Evolutionary conservation across 2,329 filamentous ascomycete species (phyloP).

Genomic region (Dothistroma septosporum): DNA sequence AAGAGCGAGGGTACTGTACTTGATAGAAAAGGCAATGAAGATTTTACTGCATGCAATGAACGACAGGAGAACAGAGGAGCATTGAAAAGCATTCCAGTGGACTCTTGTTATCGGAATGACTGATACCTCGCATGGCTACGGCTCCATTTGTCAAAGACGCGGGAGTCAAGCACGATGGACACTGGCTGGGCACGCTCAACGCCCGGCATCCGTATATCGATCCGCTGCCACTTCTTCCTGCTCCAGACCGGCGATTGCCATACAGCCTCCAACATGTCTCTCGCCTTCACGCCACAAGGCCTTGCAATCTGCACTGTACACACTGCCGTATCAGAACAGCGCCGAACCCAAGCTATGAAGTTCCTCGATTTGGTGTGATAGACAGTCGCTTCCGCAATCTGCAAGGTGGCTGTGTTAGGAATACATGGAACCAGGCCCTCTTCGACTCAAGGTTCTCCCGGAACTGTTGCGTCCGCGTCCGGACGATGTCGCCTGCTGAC

Average conservation of each 20-base stretch:
- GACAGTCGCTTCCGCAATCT: slow-evolving; percentile 8
- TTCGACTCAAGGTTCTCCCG: neutral
- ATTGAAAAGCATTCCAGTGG: neutral
- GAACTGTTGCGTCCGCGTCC: slow-evolving; percentile 13
- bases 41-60: neutral
- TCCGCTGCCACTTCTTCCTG: slow-evolving; percentile 13
- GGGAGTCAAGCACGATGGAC: neutral
- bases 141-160: neutral
- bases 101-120: neutral
- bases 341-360: neutral
- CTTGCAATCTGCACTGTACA: slow-evolving; percentile 2
- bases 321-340: slow-evolving; percentile 4
- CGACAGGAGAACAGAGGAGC: neutral
- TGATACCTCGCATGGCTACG: neutral
- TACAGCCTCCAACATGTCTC: slow-evolving; percentile 11
- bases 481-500: slow-evolving; percentile 9
- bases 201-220: slow-evolving; percentile 12
- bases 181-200: neutral
- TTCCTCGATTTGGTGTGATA: slow-evolving; percentile 7
- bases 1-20: slow-evolving; percentile 21
- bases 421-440: slow-evolving; percentile 20
- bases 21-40: slow-evolving; percentile 13
- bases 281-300: slow-evolving; percentile 8
- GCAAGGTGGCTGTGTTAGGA: slow-evolving; percentile 15
- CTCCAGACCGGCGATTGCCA: slow-evolving; percentile 1